Percentiles rank a stretch among this genome's conserved stretches.
phyloP scores from a whole-genome alignment of 2,329 filamentous ascomycete species.

The Penicillium sp. region DNA sequence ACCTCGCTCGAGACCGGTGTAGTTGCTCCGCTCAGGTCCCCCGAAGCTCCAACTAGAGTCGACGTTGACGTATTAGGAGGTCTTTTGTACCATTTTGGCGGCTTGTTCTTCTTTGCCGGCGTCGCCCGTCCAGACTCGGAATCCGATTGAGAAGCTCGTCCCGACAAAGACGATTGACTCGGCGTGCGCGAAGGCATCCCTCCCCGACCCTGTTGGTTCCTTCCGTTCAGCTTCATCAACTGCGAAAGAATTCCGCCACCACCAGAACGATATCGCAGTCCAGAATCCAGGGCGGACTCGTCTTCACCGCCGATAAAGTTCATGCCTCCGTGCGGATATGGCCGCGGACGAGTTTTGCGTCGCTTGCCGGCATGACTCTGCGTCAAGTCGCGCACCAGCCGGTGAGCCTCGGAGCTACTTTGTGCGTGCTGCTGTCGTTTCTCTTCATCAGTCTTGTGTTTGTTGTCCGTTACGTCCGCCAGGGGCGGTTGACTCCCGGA shows the following conservation, averaged over 20 bases:
- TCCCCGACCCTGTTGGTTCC: slow-evolving; percentile 8
- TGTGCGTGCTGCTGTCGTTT: slow-evolving; percentile 26
- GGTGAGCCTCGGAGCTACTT: slow-evolving; percentile 34
- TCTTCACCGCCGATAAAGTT: slow-evolving; percentile 11
- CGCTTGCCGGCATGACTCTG: slow-evolving; percentile 28
- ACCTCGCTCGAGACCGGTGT: slow-evolving; percentile 32
- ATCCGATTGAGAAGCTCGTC: neutral
- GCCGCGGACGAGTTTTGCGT: slow-evolving; percentile 16
- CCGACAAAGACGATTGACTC: slow-evolving; percentile 14
- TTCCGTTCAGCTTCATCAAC: slow-evolving; percentile 31
- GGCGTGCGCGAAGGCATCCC: slow-evolving; percentile 7
- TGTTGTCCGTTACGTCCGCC: slow-evolving; percentile 33
- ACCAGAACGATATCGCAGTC: slow-evolving; percentile 27
- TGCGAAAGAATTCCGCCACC: slow-evolving; percentile 36
- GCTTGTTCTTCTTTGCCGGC: slow-evolving; percentile 22
- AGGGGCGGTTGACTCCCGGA: slow-evolving; percentile 26
- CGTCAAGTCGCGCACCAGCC: slow-evolving; percentile 34
- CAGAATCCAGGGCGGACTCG: slow-evolving; percentile 11
- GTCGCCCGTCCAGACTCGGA: slow-evolving; percentile 5
- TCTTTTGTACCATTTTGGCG: slow-evolving; percentile 39
- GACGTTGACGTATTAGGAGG: slow-evolving; percentile 27
- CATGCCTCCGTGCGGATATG: slow-evolving; percentile 16
- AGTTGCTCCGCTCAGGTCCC: slow-evolving; percentile 29
- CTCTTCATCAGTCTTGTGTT: slow-evolving; percentile 32
- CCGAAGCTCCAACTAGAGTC: slow-evolving; percentile 22